Conservation (phyloP, 306 rosid species). For the Quercus engelmannii region DNA sequence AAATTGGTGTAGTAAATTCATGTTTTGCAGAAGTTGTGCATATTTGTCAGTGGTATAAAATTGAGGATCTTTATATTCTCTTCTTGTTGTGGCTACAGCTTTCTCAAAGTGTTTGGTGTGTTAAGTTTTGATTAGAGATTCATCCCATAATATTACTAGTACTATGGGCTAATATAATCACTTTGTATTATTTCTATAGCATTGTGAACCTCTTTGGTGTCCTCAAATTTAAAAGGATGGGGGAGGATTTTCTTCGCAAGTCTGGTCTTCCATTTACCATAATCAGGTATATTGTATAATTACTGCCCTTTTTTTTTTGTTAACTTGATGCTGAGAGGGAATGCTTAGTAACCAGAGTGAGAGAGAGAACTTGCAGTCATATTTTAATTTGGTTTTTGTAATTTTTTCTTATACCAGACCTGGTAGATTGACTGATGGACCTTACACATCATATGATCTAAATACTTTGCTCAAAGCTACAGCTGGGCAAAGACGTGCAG, state of each 20-base stretch:
- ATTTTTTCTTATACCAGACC: constrained; percentile 40
- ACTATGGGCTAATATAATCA: not conserved
- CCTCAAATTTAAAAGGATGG: constrained; percentile 89
- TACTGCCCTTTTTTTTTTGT: not conserved
- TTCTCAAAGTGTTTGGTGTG: not conserved
- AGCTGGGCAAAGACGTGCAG: constrained; percentile 92
- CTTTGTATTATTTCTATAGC: constrained; percentile 28
- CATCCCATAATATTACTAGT: not conserved
- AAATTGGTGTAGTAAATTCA: not conserved
- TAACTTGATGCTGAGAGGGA: not conserved
- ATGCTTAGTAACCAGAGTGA: not conserved
- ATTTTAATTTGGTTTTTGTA: not conserved
- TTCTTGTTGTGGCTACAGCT: not conserved
- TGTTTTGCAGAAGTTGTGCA: not conserved
- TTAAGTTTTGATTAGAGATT: not conserved
- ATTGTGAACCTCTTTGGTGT: constrained; percentile 95
- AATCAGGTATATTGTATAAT: constrained; percentile 57
- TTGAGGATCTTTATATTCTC: not conserved
- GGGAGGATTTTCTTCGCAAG: constrained; percentile 75
- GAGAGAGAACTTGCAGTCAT: not conserved
- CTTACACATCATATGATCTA: constrained; percentile 94
- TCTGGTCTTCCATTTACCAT: constrained; percentile 91
- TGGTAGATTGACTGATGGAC: constrained; percentile 97
- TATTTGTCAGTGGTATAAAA: not conserved
- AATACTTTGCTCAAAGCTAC: constrained; percentile 90